Evolutionary conservation across 495 filamentous ascomycete species (phyloP), one percentile per base, ranked within the genome.

Genomic region (Jackrogersella minutella): DNA sequence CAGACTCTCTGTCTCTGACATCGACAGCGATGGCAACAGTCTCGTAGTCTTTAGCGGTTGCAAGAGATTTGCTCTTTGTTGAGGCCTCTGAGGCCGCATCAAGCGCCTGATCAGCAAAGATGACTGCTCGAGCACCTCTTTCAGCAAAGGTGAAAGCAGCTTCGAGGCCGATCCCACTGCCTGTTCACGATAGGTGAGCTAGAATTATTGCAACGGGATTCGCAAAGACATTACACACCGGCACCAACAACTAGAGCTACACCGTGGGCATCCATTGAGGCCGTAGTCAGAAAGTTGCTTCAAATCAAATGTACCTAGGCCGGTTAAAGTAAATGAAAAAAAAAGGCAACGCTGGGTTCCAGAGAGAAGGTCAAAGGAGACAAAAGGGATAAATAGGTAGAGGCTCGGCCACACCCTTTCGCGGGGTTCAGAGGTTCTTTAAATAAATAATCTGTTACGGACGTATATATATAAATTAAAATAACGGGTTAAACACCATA

Each of bases 151-250:
- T 64, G 11, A 72, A 59, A 2, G 66, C 74, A 5, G 68, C 65
- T 30, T 74, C 73, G 6, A 54, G 61, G 6, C 77, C 77, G 43
- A 78, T 76, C 6, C 74, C 77, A 14, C 74, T 67, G 34, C 58
- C 59, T 73, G 6, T 14, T 26, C 7, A 46, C 26, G 13, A 5
- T 10, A 24, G 5, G 10, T 11, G 7, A 13, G 9, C 2, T 13
- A 22, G 4, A 60, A 8, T 40, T 8, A 8, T 14, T 8, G 13
- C 10, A 1, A 31, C 17, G 14, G 7, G 21, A 19, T 10, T 59
- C 5, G 0, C 3, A 21, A 17, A 59, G 13, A 7, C 39, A 17
- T 50, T 52, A 54, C 31, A 36, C 31, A 69, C 66, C 66, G 19
- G 66, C 66, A 33, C 66, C 66, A 13, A 63, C 52, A 16, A 69